Base-by-base conservation (phyloP, 2,329 filamentous ascomycete genomes). In the Paraphoma sp. region DNA sequence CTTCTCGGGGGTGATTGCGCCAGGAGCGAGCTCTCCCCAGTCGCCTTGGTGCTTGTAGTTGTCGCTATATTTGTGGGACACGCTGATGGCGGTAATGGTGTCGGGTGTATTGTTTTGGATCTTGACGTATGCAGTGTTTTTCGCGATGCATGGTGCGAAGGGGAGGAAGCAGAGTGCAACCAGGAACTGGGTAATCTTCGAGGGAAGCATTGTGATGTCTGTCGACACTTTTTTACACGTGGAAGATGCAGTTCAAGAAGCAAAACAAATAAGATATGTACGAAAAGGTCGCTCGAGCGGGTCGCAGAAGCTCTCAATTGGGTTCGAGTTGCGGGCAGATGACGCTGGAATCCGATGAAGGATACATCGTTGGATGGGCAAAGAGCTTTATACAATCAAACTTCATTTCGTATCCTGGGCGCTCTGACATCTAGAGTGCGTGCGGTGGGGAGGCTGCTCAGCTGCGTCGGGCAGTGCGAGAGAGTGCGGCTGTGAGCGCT, bases 91-190 rank as follows among this genome's bases (percentile, higher is more conserved):
- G 38, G 29, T 52, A 28, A 59, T 51, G 14, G 41, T 33, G 52
- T 59, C 47, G 31, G 56, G 52, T 6, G 56, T 59, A 48, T 59
- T 55, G 52, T 59, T 59, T 36, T 59, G 48, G 40, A 59, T 55
- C 30, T 51, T 55, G 40, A 59, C 48, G 14, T 40, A 33, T 9
- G 56, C 56, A n/a, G 18, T 47, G 48, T 44, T 47, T 46, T 59
- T 59, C 48, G 43, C 42, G 47, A 55, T 12, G 48, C 47, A 55
- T 6, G 52, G 43, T n/a, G 41, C 56, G 2, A 58, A 33, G 1
- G 43, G 43, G 18, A 47, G 50, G 29, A 36, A 36, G 43, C 50
- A 53, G 43, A 58, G 46, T 16, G 33, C 9, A 40, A 52, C 16
- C 8, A 54, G 17, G 36, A 54, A 7, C 33, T 36, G 33, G 33